These are phyloP conservation scores for Candida nitratophila DNA, from an alignment of 805 yeast species.

Conservation along the genomic window DNA sequence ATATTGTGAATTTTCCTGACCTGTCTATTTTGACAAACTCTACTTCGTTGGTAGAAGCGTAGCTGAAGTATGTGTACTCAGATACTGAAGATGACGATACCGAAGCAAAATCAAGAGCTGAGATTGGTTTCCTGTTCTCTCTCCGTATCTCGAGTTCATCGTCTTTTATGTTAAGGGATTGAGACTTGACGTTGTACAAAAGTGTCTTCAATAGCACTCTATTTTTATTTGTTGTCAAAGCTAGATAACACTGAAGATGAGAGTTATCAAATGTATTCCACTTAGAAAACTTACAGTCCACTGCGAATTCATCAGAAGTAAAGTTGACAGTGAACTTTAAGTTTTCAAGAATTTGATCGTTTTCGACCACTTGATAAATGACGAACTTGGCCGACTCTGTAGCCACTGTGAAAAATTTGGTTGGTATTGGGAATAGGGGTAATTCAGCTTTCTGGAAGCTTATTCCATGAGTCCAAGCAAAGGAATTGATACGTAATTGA, in stretches of 20 bases:
- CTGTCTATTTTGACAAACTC: not conserved
- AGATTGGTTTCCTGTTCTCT: not conserved
- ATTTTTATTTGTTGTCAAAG: not conserved
- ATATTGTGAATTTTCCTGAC: not conserved
- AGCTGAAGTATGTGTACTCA: not conserved
- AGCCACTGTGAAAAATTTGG: conserved; percentile 2
- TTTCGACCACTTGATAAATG: not conserved
- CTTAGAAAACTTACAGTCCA: not conserved
- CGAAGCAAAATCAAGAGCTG: not conserved
- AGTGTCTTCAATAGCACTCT: not conserved
- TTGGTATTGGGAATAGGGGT: conserved; percentile 10
- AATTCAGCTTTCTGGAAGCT: not conserved
- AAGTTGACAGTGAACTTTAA: not conserved
- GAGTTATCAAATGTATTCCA: not conserved
- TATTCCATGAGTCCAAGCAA: conserved; percentile 12
- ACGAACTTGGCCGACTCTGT: conserved; percentile 2
- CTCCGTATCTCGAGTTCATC: not conserved
- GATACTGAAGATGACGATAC: not conserved
- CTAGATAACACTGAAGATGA: not conserved
- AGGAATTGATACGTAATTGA: conserved; percentile 16
- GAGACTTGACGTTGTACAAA: not conserved
- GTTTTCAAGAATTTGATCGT: not conserved
- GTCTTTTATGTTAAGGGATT: not conserved
- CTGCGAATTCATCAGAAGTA: not conserved
- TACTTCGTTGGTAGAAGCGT: conserved; percentile 3